Evolutionary conservation across 225 moss, liverwort and hornwort genomes (phyloP), one percentile per base, ranked within the genome.

Genomic region (Straminergon stramineum): DNA sequence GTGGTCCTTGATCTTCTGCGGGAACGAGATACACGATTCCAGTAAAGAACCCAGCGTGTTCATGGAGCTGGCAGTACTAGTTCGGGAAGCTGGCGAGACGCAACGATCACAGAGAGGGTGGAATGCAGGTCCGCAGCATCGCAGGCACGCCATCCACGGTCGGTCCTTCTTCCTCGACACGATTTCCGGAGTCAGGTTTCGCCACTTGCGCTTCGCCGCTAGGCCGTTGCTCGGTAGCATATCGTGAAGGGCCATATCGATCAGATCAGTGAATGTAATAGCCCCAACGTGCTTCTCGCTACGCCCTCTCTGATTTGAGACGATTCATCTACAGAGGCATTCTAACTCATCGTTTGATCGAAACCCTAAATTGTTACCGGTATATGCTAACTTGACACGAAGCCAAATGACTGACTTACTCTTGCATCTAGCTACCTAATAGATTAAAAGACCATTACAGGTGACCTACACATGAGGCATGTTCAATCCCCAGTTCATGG

Each of bases 21-120:
- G 92, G 5, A 53, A 28, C 7, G 86, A 69, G n/a, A 75, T 83
- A 20, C 62, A 82, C 8, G 92, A 84, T 78, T 88, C 89, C 32
- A 84, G 51, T 48, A 88, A 55, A 14, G 90, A 81, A 31, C 87
- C 78, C 56, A 91, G 78, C 66, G 88, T 58, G 78, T 87, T 79
- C 66, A 51, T 58, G 58, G 92, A 62, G 71, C 74, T 24, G 20
- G 41, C 8, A 48, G 82, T 9, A 19, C 39, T 27, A 43, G 78
- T 10, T 64, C 37, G 76, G 37, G 69, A 81, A 64, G 52, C 41
- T 30, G 90, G 66, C 41, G 87, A 75, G 86, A 90, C 87, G 56
- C 93, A 94, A 35, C 90, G 93, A 83, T 92, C 88, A 52, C 94
- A 94, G 64, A 94, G 88, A 9, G 93, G 91, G 75, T 93, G 90